These are phyloP conservation scores for Fusarium sp. DNA, from an alignment of 2,329 filamentous ascomycete genomes.

Conservation along the genomic window DNA sequence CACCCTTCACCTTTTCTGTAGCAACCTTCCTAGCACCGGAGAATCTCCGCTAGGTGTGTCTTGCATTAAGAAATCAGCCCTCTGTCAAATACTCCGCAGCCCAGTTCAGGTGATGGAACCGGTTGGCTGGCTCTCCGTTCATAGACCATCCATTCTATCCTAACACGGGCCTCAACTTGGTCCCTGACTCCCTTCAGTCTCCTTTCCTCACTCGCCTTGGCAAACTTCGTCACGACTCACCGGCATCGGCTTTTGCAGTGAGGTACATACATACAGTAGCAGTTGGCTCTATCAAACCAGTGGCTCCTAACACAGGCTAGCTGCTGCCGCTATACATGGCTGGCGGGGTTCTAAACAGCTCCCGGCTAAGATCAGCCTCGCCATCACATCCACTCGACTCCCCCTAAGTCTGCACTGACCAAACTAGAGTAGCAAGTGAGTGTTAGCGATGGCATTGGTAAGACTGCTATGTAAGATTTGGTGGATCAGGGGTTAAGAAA, in stretches of 20 bases:
- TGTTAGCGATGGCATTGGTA: background rate
- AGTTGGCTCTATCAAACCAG: conserved; percentile 15
- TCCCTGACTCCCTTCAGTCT: background rate
- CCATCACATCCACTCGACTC: conserved; percentile 12
- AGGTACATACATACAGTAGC: too few species aligned
- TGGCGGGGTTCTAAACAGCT: conserved; percentile 12
- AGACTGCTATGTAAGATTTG: conserved; percentile 12
- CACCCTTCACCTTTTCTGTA: background rate
- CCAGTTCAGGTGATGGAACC: background rate
- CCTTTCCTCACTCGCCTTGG: background rate
- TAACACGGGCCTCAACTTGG: conserved; percentile 8
- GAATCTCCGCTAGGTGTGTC: conserved; percentile 24
- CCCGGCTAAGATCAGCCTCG: conserved; percentile 25
- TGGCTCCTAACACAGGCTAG: conserved; percentile 36
- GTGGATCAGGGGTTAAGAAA: conserved; percentile 11
- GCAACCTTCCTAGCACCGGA: conserved; percentile 12
- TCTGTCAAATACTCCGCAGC: background rate
- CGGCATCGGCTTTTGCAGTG: conserved; percentile 3
- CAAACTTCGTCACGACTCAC: conserved; percentile 1
- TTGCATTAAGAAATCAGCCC: background rate
- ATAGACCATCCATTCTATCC: conserved; percentile 2
- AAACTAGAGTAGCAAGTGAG: background rate
- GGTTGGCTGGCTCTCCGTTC: conserved; percentile 1
- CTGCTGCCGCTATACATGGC: conserved; percentile 32
- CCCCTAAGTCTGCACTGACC: conserved; percentile 12